phyloP scores from a whole-genome alignment of 2,329 filamentous ascomycete species.

The Aureobasidium namibiae region DNA sequence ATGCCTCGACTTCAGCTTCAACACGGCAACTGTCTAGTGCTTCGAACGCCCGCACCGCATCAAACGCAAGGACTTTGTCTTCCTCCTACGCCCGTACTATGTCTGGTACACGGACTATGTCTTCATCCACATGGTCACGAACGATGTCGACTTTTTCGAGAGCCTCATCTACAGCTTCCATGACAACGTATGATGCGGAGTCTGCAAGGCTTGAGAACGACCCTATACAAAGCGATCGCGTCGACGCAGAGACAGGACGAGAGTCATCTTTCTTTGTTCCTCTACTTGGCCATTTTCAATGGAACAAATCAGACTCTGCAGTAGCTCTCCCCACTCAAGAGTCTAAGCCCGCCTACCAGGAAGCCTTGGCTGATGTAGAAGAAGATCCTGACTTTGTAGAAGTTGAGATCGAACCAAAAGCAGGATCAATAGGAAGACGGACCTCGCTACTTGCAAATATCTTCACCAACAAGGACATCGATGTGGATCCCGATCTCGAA shows the following conservation, averaged over 20 bases:
- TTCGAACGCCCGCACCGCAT: neutral
- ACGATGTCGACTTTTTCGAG: conserved; percentile 7
- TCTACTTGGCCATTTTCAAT: conserved; percentile 4
- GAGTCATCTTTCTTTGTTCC: neutral
- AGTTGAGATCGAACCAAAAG: neutral
- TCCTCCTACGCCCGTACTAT: neutral
- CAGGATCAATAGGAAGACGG: neutral
- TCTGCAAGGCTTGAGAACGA: neutral
- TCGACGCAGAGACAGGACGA: neutral
- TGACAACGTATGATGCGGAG: neutral
- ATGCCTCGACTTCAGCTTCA: neutral
- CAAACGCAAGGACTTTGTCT: neutral
- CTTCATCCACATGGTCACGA: neutral
- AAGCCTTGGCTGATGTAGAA: neutral
- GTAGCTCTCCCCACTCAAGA: neutral
- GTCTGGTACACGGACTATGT: neutral
- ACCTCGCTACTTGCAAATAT: conserved; percentile 8
- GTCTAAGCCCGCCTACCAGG: conserved; percentile 1
- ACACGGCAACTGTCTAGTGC: neutral
- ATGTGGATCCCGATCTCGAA: conserved; percentile 9
- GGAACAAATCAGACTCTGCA: neutral
- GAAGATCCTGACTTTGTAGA: conserved; percentile 10
- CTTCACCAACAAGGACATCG: conserved; percentile 9
- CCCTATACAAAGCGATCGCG: neutral
- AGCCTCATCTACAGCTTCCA: neutral